Evolutionary conservation across 371 early-diverging fungal genomes (phyloP).

Genomic region (Rhizopus delemar): DNA sequence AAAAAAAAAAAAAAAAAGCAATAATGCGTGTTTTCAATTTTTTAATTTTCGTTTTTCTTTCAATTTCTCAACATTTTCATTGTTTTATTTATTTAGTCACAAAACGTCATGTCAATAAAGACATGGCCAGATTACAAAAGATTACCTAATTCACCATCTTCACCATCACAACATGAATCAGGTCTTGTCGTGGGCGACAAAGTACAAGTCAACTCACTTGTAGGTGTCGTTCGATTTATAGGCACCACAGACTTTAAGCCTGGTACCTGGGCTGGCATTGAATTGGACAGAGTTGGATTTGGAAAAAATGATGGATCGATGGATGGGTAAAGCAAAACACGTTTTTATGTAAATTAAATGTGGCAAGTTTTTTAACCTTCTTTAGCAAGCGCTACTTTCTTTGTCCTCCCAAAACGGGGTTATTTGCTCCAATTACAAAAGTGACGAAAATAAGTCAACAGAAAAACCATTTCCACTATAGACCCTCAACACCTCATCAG

Average conservation of each 20-base stretch:
- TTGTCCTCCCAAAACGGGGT: constrained; percentile 31
- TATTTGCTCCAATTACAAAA: constrained; percentile 22
- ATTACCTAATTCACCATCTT: constrained; percentile 10
- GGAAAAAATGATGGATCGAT: constrained; percentile 80
- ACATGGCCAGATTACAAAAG: constrained; percentile 16
- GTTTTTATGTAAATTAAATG: background rate
- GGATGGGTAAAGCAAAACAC: constrained; percentile 48
- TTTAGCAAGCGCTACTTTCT: constrained; percentile 28
- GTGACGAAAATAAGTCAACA: constrained; percentile 10
- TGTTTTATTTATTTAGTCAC: background rate
- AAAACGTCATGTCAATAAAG: constrained; percentile 15
- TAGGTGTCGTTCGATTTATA: constrained; percentile 65
- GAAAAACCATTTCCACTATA: background rate
- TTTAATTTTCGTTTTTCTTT: background rate
- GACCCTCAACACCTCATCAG: constrained; percentile 22
- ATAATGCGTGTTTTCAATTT: background rate
- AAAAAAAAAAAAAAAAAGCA: too few species aligned
- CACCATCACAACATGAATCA: background rate
- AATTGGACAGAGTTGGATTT: constrained; percentile 62
- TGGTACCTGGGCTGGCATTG: constrained; percentile 80
- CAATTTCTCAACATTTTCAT: background rate
- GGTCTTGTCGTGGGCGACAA: constrained; percentile 15
- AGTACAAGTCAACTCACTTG: constrained; percentile 14
- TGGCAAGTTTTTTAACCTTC: background rate
- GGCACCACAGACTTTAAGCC: constrained; percentile 69